Evolutionary conservation across 1,284 basidiomycete species (phyloP), one percentile per base, ranked within the genome.

Genomic region (Testicularia cyperi): DNA sequence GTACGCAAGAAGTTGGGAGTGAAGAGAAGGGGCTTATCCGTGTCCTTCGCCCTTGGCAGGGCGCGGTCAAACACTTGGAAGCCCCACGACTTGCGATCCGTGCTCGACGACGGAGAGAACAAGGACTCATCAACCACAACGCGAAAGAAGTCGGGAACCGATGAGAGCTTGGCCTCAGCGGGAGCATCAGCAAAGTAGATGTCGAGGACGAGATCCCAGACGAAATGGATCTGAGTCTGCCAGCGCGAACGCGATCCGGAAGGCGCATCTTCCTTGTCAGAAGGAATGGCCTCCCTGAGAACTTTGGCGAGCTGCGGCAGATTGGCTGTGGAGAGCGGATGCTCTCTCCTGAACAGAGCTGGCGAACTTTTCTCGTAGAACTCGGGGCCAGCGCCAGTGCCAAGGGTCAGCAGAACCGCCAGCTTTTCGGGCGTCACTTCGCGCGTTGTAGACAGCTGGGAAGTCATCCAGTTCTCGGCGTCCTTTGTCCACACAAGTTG

Each of bases 1-100:
- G 87, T 87, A 31, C 91, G 86, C 88, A 97, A 92, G 70, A 96
- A 90, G 77, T 96, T 94, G 67, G 87, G 87, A 10, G 90, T 94
- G 78, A 97, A 95, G 15, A 97, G 81, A 81, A 90, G 85, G 0
- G 90, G 86, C 65, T 92, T 81, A 39, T 85, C 85, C 19, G 82
- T 77, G 15, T 83, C 78, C 6, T 82, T 80, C 16, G 91, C 82
- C 14, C 85, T 84, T 7, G 84, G 82, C 28, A 96, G 79, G 0
- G 90, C 85, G 57, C 85, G 87, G 68, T 87, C 84, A 77, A 97
- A 89, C 16, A 96, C 84, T 74, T 89, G 87, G 80, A 97, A 96
- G 23, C 92, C 92, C 88, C 90, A 95, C 70, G 87, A 91, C 79
- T 96, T 96, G 49, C 90, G 84, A 74, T 95, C 88, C 1, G 88